Conservation (phyloP, 257 asterid species). For the Knoxia roxburghii region DNA sequence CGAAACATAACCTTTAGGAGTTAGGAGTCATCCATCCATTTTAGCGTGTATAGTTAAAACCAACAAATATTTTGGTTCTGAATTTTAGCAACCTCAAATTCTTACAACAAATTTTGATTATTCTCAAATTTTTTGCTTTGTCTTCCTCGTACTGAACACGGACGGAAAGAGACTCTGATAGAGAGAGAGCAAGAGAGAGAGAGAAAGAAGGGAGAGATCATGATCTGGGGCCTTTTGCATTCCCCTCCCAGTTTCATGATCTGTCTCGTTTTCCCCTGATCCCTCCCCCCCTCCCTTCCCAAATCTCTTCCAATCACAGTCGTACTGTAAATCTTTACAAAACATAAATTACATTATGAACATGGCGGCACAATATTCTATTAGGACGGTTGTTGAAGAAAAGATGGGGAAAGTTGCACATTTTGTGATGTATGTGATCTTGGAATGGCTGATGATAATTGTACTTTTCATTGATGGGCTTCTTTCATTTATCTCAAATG, state of each 20-base stretch:
- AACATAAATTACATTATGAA: background rate
- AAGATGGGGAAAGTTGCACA: slow-evolving; percentile 51
- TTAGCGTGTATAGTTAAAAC: slow-evolving; percentile 19
- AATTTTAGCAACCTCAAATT: slow-evolving; percentile 32
- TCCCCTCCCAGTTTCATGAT: slow-evolving; percentile 52
- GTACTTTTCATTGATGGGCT: slow-evolving; percentile 66
- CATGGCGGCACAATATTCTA: slow-evolving; percentile 17
- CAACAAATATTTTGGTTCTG: slow-evolving; percentile 13
- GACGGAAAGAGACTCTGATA: slow-evolving; percentile 19
- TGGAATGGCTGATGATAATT: slow-evolving; percentile 70
- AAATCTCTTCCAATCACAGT: slow-evolving; percentile 6
- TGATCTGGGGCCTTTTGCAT: slow-evolving; percentile 42
- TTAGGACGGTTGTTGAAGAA: slow-evolving; percentile 42
- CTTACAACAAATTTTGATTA: slow-evolving; percentile 12
- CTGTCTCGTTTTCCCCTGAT: slow-evolving; percentile 28
- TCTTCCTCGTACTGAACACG: slow-evolving; percentile 21
- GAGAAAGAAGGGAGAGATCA: slow-evolving; percentile 36
- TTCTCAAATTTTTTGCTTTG: background rate
- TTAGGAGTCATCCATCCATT: slow-evolving; percentile 4
- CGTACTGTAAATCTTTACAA: background rate
- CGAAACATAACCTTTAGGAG: background rate
- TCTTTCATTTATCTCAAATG: slow-evolving; percentile 54
- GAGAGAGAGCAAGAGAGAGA: slow-evolving; percentile 19
- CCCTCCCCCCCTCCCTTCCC: slow-evolving; percentile 18
- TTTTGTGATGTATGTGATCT: slow-evolving; percentile 50